Evolutionary conservation across 2,329 filamentous ascomycete species (phyloP), one percentile per base, ranked within the genome.

Genomic region (Colletotrichum melonis): DNA sequence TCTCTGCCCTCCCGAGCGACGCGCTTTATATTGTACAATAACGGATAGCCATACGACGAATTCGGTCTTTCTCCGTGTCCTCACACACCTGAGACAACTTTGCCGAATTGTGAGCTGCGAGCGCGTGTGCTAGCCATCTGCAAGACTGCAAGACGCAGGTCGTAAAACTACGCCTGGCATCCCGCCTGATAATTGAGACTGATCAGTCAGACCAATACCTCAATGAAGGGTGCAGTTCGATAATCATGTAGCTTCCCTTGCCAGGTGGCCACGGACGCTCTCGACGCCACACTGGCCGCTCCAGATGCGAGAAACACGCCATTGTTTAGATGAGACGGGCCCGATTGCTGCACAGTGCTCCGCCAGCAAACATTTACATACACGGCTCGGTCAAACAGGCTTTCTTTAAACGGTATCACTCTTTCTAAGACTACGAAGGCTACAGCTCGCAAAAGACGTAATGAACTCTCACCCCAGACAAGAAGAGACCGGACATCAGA

Each of bases 301-400:
- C 42, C 69, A 38, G 22, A 49, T 52, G 49, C 22, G 49, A 52
- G 64, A 52, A 72, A 49, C 57, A 63, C 64, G 69, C 65, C 65
- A 69, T 69, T 58, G 28, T 58, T 72, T 49, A 69, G 64, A 72
- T 30, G 64, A 63, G 49, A 35, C 30, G 46, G 57, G 58, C 32
- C 63, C 58, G 28, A 28, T 38, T 5, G 57, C 57, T 57, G 69
- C 64, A 69, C 57, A 72, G 63, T 63, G 69, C 65, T 22, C 64
- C 22, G 46, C 26, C 35, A 60, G 35, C 52, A 68, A 72, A 52
- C 69, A 69, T 67, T 52, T 49, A 35, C 32, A 35, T 65, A 57
- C 49, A 58, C 52, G 65, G 56, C 60, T 71, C 69, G 60, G 67
- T 59, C 46, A 46, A 71, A 67, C 42, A 49, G 28, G 42, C 24